Base-by-base conservation (phyloP, 495 filamentous ascomycete species). In the Lasiosphaeris hirsuta region DNA sequence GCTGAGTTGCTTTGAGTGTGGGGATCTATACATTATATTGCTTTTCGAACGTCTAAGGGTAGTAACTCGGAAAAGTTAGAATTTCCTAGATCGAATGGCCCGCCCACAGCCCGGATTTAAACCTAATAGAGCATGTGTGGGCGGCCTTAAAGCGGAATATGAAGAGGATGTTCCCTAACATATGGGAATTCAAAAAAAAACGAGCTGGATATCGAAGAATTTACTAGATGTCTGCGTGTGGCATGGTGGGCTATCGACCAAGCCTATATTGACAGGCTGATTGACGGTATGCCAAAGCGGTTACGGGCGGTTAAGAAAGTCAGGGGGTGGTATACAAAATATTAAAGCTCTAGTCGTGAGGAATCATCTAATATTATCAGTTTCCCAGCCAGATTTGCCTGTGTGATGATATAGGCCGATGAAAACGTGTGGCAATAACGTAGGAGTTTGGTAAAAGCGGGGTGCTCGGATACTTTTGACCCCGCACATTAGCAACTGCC, bases 111-210 rank as follows among this genome's bases (percentile, higher is more conserved):
- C 56, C 57, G 15, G 61, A 66, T 60, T 46, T 63, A 18, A 65
- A 65, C 44, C 63, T 45, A 7, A 62, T 65, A 40, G 55, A 65
- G 41, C 60, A 65, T 43, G 36, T 59, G 14, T 65, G 48, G 62
- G 48, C 15, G 14, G 17, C 49, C 34, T 54, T 65, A 11, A 65
- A 65, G 42, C 34, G n/a, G 37, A 51, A 52, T 39, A 44, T 65
- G 19, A 48, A 59, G 17, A 47, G 60, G 33, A 17, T 52, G 13
- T 46, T 59, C 54, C 63, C 57, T 47, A 47, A 63, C 41, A 50
- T 66, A 51, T 50, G 51, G 38, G 23, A 37, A 47, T 7, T 1
- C 56, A 13, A 58, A 54, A 13, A 36, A 45, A 33, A 53, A 54
- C 15, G 41, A 63, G 46, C 45, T 57, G n/a, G 46, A 30, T 57